A percentile compares a stretch with the other conserved stretches of the same genome.
phyloP scores from a whole-genome alignment of 2,329 filamentous ascomycete species.

The Colletotrichum tabaci region DNA sequence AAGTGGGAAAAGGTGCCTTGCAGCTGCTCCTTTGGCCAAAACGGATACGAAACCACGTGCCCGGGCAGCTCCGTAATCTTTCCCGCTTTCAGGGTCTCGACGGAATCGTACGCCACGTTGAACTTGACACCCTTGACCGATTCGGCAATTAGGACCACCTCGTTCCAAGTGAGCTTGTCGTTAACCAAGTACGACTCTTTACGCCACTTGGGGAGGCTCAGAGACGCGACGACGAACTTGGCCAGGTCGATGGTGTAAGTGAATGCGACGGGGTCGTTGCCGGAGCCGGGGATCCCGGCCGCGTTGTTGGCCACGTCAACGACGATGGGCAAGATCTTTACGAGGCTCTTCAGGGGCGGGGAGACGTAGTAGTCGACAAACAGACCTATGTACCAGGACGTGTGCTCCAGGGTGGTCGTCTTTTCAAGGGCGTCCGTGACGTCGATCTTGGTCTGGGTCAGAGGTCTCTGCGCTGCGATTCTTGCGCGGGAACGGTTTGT shows the following conservation, averaged over 20 bases:
- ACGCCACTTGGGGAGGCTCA: slow-evolving; percentile 58
- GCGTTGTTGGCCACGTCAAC: slow-evolving; percentile 19
- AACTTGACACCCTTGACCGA: slow-evolving; percentile 56
- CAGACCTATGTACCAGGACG: slow-evolving; percentile 43
- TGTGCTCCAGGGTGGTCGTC: slow-evolving; percentile 56
- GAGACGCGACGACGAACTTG: slow-evolving; percentile 53
- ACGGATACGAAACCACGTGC: slow-evolving; percentile 44
- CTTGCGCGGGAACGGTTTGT: not conserved
- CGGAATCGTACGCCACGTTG: slow-evolving; percentile 50
- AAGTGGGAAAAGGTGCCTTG: slow-evolving; percentile 45
- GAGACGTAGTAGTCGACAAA: slow-evolving; percentile 48
- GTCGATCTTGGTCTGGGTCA: slow-evolving; percentile 54
- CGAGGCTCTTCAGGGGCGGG: slow-evolving; percentile 44
- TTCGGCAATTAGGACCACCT: slow-evolving; percentile 56
- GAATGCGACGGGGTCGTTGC: slow-evolving; percentile 9
- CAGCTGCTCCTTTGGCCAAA: slow-evolving; percentile 44
- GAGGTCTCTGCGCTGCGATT: not conserved
- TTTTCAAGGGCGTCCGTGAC: slow-evolving; percentile 56
- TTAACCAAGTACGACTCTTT: slow-evolving; percentile 43
- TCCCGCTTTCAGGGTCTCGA: slow-evolving; percentile 52
- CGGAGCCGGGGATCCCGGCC: slow-evolving; percentile 23
- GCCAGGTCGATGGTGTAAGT: slow-evolving; percentile 18
- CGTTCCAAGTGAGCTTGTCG: slow-evolving; percentile 49
- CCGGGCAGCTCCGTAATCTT: slow-evolving; percentile 52
- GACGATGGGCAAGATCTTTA: slow-evolving; percentile 46